These are phyloP conservation scores for Arachnomyces sp. DNA, from an alignment of 2,329 filamentous ascomycete species.

Conservation along the genomic window DNA sequence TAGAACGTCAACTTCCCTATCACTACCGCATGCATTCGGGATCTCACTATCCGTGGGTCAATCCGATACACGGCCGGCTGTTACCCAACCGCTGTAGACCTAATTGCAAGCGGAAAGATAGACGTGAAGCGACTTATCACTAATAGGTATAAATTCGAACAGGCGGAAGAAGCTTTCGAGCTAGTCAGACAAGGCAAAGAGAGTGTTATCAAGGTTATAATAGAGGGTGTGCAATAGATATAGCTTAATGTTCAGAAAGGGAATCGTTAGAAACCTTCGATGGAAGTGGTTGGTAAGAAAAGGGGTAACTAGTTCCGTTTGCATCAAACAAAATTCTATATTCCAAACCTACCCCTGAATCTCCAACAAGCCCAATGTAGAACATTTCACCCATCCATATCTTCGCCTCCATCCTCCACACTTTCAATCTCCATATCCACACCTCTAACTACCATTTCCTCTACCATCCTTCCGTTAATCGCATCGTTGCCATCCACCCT, in stretches of 20 bases:
- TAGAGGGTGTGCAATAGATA: slow-evolving; percentile 30
- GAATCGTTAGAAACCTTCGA: too few relatives aligned
- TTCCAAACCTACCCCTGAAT: too few relatives aligned
- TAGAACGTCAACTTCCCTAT: slow-evolving; percentile 46
- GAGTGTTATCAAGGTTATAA: slow-evolving; percentile 37
- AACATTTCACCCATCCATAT: slow-evolving; percentile 28
- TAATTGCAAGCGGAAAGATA: slow-evolving; percentile 42
- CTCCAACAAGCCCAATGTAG: too few relatives aligned
- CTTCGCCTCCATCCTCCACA: slow-evolving; percentile 28
- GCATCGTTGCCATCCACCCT: slow-evolving; percentile 21
- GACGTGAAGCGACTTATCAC: slow-evolving; percentile 33
- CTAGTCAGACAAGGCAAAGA: slow-evolving; percentile 33
- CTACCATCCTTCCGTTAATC: slow-evolving; percentile 16
- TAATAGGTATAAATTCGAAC: slow-evolving; percentile 35
- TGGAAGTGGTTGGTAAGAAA: too few relatives aligned
- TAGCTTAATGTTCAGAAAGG: too few relatives aligned
- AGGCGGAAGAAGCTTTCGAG: slow-evolving; percentile 43
- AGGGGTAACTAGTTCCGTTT: too few relatives aligned
- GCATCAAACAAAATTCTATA: too few relatives aligned
- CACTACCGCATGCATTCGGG: slow-evolving; percentile 41
- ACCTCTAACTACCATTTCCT: slow-evolving; percentile 1
- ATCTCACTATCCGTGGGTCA: slow-evolving; percentile 41
- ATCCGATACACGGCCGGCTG: slow-evolving; percentile 45
- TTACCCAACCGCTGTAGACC: slow-evolving; percentile 42
- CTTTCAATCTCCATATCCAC: slow-evolving; percentile 5